Conservation (phyloP, 306 rosid genomes). For the Castanospermum australe region DNA sequence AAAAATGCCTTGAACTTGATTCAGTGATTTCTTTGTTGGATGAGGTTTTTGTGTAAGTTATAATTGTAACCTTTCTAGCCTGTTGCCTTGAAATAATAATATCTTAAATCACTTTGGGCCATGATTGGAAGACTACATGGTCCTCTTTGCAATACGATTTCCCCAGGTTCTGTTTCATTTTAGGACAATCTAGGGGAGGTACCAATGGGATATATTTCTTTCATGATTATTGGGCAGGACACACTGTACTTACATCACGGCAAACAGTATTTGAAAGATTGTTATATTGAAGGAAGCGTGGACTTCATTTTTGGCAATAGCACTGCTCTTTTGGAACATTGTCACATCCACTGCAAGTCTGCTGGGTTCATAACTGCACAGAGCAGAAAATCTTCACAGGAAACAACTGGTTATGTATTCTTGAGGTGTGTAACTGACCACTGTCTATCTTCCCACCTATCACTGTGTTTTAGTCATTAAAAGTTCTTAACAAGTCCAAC, state of each 20-base stretch:
- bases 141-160: constrained; percentile 8
- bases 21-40: not conserved
- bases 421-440: constrained; percentile 49
- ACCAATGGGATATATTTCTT: not conserved
- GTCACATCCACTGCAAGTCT: constrained; percentile 86
- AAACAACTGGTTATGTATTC: constrained; percentile 86
- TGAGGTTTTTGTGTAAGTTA: not conserved
- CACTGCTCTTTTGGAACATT: constrained; percentile 85
- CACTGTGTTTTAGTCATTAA: not conserved
- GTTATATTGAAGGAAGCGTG: constrained; percentile 94
- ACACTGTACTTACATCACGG: constrained; percentile 83
- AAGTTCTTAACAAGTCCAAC: not conserved
- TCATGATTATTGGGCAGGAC: constrained; percentile 54
- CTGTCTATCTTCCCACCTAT: not conserved
- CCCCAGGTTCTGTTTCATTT: not conserved
- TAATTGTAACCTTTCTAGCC: not conserved
- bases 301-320: constrained; percentile 91
- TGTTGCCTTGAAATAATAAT: not conserved
- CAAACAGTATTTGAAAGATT: constrained; percentile 79
- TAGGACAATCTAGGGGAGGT: not conserved
- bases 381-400: constrained; percentile 76
- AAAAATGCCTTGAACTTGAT: not conserved
- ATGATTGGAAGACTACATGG: not conserved
- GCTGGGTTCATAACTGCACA: constrained; percentile 88
- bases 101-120: not conserved